Percentiles rank a stretch among this genome's conserved stretches.
Conservation (phyloP, 805 yeast genomes). For the Candida dendrica region DNA sequence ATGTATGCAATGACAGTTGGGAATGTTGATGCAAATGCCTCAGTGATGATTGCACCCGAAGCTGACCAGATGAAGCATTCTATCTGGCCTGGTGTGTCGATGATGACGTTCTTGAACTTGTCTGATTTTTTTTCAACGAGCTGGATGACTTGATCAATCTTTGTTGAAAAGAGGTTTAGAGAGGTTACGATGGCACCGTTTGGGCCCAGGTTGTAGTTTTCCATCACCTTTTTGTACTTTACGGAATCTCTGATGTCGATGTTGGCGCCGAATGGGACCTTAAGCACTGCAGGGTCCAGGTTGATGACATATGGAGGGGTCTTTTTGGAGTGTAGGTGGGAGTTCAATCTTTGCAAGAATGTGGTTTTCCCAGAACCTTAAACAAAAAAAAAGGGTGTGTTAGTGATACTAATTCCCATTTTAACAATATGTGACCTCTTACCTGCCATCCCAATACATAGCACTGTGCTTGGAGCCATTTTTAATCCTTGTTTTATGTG, state of each 20-base stretch:
- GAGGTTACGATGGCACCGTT: constrained; percentile 98
- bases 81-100: constrained; percentile 98
- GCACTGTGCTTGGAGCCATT: constrained; percentile 34
- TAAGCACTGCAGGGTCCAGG: constrained; percentile 92
- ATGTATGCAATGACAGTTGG: constrained; percentile 95
- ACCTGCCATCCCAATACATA: constrained; percentile 64
- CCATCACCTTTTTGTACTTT: constrained; percentile 94
- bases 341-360: constrained; percentile 88
- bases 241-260: constrained; percentile 95
- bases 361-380: constrained; percentile 87
- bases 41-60: constrained; percentile 92
- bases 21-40: constrained; percentile 89
- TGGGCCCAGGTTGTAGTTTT: constrained; percentile 90
- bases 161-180: constrained; percentile 84
- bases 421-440: too few species aligned
- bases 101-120: constrained; percentile 59
- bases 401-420: too few species aligned
- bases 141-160: constrained; percentile 89
- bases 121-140: constrained; percentile 70
- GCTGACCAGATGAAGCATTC: constrained; percentile 99
- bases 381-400: not conserved
- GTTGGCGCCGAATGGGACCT: constrained; percentile 89
- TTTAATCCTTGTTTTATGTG: constrained; percentile 1
- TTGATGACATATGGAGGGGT: constrained; percentile 86
- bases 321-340: constrained; percentile 71